Conservation (phyloP, 176 grass and related monocot species). For the Paspalum vaginatum region DNA sequence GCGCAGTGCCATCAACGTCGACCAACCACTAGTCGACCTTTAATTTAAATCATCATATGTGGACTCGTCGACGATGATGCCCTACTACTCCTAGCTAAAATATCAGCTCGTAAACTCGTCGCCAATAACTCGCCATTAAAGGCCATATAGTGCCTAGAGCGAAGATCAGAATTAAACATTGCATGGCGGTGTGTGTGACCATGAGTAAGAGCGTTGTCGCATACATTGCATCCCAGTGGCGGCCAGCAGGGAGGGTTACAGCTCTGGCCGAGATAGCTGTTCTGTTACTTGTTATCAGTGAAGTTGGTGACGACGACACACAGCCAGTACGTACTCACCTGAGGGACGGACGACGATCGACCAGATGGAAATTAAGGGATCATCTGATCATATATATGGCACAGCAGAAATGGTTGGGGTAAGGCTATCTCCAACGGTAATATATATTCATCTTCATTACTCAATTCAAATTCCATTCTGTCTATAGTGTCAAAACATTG, state of each 20-base stretch:
- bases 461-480: too few relatives aligned
- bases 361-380: too few relatives aligned
- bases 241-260: conserved; percentile 29
- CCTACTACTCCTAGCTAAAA: conserved; percentile 36
- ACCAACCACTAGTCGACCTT: conserved; percentile 43
- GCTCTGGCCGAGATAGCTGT: conserved; percentile 34
- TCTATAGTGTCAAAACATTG: too few relatives aligned
- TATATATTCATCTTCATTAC: too few relatives aligned
- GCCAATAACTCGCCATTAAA: conserved; percentile 26
- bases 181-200: conserved; percentile 32
- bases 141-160: conserved; percentile 45
- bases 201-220: conserved; percentile 28
- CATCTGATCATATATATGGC: too few relatives aligned
- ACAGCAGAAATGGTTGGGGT: neutral
- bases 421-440: too few relatives aligned
- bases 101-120: conserved; percentile 57
- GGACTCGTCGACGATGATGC: neutral
- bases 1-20: conserved; percentile 40
- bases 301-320: too few relatives aligned
- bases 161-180: conserved; percentile 16
- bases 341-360: too few relatives aligned
- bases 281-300: neutral
- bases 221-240: conserved; percentile 21
- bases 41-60: conserved; percentile 9
- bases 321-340: too few relatives aligned